phyloP scores from a whole-genome alignment of 352 stramenopile species.

The Phytophthora foliorum region DNA sequence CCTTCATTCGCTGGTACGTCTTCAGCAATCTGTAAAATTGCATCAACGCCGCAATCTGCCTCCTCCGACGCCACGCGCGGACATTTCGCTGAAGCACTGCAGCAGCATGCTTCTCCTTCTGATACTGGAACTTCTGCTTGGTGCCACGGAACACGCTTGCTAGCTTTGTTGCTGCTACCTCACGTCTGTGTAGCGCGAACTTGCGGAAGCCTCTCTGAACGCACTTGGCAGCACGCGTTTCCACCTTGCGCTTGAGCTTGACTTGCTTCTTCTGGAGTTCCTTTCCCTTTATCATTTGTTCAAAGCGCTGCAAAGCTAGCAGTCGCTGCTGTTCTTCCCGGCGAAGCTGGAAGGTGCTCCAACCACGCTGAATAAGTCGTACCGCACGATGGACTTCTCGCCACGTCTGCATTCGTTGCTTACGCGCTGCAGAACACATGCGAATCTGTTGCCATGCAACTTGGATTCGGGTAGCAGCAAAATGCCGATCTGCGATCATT shows the following conservation, averaged over 20 bases:
- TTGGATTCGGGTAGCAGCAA: slow-evolving; percentile 47
- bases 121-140: slow-evolving; percentile 32
- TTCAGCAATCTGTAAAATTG: slow-evolving; percentile 51
- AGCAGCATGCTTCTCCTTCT: slow-evolving; percentile 30
- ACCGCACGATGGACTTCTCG: slow-evolving; percentile 23
- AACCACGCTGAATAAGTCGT: slow-evolving; percentile 37
- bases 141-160: slow-evolving; percentile 39
- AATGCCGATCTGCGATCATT: slow-evolving; percentile 37
- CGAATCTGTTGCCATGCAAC: slow-evolving; percentile 30
- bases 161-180: slow-evolving; percentile 42
- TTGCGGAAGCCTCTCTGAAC: slow-evolving; percentile 44
- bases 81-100: slow-evolving; percentile 51
- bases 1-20: slow-evolving; percentile 45
- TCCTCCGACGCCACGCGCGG: slow-evolving; percentile 46
- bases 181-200: slow-evolving; percentile 31
- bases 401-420: slow-evolving; percentile 25
- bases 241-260: slow-evolving; percentile 37
- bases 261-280: slow-evolving; percentile 31
- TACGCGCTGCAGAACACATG: slow-evolving; percentile 7
- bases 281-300: slow-evolving; percentile 46
- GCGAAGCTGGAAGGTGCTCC: slow-evolving; percentile 19
- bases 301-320: slow-evolving; percentile 44
- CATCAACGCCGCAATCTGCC: slow-evolving; percentile 42
- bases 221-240: slow-evolving; percentile 39
- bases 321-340: slow-evolving; percentile 34